These are phyloP conservation scores for Fagus sylvatica DNA, from an alignment of 306 rosid genomes.

Conservation along the genomic window DNA sequence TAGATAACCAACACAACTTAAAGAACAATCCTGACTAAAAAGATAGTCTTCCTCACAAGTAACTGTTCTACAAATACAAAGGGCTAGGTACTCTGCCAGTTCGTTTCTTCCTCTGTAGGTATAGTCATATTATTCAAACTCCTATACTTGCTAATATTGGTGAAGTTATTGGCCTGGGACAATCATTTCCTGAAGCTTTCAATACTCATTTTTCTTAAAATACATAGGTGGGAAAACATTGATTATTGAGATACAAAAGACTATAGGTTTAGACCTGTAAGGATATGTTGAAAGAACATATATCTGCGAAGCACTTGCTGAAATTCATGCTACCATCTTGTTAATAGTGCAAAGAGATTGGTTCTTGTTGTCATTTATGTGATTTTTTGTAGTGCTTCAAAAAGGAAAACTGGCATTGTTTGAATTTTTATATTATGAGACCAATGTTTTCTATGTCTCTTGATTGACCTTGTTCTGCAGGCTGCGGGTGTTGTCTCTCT, in stretches of 20 bases:
- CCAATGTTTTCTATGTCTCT: neutral
- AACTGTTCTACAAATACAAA: neutral
- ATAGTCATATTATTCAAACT: neutral
- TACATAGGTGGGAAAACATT: neutral
- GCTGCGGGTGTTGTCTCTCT: slow-evolving; percentile 66
- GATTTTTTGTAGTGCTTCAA: neutral
- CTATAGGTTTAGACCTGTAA: neutral
- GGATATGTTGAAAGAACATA: neutral
- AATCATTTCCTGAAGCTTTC: neutral
- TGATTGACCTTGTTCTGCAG: slow-evolving; percentile 41
- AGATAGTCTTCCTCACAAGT: neutral
- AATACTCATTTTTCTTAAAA: neutral
- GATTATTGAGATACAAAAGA: neutral
- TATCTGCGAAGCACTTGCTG: neutral
- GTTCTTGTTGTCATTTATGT: neutral
- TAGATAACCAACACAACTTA: neutral
- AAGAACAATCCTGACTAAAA: neutral
- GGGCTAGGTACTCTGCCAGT: neutral
- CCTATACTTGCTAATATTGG: neutral
- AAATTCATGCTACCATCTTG: neutral
- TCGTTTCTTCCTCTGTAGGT: neutral
- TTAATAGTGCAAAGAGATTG: neutral
- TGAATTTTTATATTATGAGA: neutral
- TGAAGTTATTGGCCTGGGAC: neutral
- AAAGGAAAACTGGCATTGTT: neutral